Base-by-base conservation (phyloP, 495 filamentous ascomycete species). In the Penicillium cosmopolitanum region DNA sequence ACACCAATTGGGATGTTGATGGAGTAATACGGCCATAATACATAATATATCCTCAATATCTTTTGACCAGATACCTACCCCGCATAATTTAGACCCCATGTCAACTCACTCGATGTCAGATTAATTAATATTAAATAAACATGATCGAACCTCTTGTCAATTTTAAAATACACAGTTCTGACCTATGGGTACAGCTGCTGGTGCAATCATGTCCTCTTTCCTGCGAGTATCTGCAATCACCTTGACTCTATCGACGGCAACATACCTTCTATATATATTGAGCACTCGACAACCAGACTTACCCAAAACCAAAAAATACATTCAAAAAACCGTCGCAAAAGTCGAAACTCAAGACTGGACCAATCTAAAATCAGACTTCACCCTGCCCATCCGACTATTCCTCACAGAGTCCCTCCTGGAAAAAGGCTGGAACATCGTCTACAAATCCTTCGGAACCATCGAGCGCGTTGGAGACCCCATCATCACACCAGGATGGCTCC, bases 351-450 rank as follows among this genome's bases (percentile, higher is more conserved):
- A 56, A 10, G 34, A 5, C 40, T 56, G 53, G 53, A 1, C 28
- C 23, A 15, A 4, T 7, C 25, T 56, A 8, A 23, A 42, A 34
- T 33, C 34, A 13, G 28, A 36, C 18, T 48, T 48, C 18, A 19
- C 23, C 9, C 28, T 25, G 5, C 31, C 40, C 9, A 44, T 48
- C 15, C 53, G 28, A 56, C 13, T 46, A 12, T 56, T 48, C 9
- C 53, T 48, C 11, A 8, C 25, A 11, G 42, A 47, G 8, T 19
- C 40, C 40, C 28, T 38, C 13, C 53, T 56, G 1, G 42, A 48
- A 43, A 56, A 48, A 21, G 40, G 42, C 23, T 48, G 28, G 53
- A 56, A 36, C 12, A 34, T 56, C 25, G 53, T 56, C 6, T n/a
- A 43, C 42, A 34, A 48, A 19, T 38, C 38, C 15, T 46, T 46